phyloP scores from a whole-genome alignment of 129 eudicot genomes.

The Ambrosia artemisiifolia region DNA sequence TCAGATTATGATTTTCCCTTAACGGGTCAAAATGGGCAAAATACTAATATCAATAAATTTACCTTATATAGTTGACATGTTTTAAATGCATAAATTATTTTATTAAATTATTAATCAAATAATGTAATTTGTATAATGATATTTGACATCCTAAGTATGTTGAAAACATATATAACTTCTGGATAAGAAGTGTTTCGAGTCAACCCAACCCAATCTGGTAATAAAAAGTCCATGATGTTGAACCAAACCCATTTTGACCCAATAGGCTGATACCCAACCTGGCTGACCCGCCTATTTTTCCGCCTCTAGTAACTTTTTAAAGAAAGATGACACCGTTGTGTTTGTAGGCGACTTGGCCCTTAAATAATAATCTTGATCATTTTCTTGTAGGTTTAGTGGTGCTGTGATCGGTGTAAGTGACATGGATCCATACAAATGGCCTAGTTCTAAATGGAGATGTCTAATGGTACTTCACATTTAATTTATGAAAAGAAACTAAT shows the following conservation, averaged over 20 bases:
- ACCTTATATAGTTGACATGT: not conserved
- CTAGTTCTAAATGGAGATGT: constrained; percentile 92
- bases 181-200: not conserved
- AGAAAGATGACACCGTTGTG: not conserved
- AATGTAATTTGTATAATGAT: not conserved
- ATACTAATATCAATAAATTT: not conserved
- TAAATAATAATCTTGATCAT: constrained; percentile 8
- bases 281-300: too few species aligned
- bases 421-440: constrained; percentile 86
- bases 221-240: not conserved
- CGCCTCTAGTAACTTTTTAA: not conserved
- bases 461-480: constrained; percentile 50
- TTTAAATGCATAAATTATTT: not conserved
- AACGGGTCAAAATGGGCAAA: not conserved
- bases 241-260: not conserved
- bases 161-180: not conserved
- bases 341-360: constrained; percentile 4
- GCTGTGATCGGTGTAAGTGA: constrained; percentile 68
- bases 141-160: not conserved
- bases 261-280: too few species aligned
- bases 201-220: not conserved
- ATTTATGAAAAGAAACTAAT: constrained; percentile 6
- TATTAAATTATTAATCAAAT: not conserved
- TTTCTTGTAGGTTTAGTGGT: constrained; percentile 67
- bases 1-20: not conserved